A percentile compares a stretch with the other conserved stretches of the same genome.
These are phyloP conservation scores for Helianthus annuus DNA, from an alignment of 129 eudicot species.

Conservation along the genomic window DNA sequence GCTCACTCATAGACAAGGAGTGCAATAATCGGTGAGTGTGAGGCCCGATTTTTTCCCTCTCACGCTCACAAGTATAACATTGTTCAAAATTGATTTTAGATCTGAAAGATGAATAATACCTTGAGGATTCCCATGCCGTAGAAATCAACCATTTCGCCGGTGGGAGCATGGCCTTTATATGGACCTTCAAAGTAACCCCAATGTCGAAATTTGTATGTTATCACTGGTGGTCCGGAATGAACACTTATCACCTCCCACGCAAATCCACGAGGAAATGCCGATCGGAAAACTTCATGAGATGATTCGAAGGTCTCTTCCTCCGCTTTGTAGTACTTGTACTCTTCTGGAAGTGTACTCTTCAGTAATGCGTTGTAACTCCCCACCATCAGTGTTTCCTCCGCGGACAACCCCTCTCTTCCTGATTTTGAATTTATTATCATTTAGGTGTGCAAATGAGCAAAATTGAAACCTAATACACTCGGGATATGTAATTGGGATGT, in stretches of 20 bases:
- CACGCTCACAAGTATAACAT: too few species aligned
- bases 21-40: too few species aligned
- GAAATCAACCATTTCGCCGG: slow-evolving; percentile 78
- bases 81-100: too few species aligned
- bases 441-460: not conserved
- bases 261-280: slow-evolving; percentile 80
- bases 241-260: slow-evolving; percentile 88
- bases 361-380: slow-evolving; percentile 86
- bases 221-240: slow-evolving; percentile 78
- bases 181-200: slow-evolving; percentile 91
- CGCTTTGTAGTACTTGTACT: slow-evolving; percentile 76
- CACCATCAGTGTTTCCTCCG: slow-evolving; percentile 62
- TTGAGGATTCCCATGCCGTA: slow-evolving; percentile 79
- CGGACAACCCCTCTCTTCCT: slow-evolving; percentile 77
- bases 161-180: slow-evolving; percentile 47
- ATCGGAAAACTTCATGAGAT: slow-evolving; percentile 69
- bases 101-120: slow-evolving; percentile 30
- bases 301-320: slow-evolving; percentile 89
- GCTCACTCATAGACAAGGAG: too few species aligned
- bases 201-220: slow-evolving; percentile 81
- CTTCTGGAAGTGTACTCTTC: slow-evolving; percentile 48
- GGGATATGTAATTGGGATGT: too few species aligned
- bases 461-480: too few species aligned
- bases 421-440: not conserved
- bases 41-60: too few species aligned